A percentile compares a stretch with the other conserved stretches of the same genome.
Conservation (phyloP, 768 basidiomycete species). For the Gyrodon lividus region DNA sequence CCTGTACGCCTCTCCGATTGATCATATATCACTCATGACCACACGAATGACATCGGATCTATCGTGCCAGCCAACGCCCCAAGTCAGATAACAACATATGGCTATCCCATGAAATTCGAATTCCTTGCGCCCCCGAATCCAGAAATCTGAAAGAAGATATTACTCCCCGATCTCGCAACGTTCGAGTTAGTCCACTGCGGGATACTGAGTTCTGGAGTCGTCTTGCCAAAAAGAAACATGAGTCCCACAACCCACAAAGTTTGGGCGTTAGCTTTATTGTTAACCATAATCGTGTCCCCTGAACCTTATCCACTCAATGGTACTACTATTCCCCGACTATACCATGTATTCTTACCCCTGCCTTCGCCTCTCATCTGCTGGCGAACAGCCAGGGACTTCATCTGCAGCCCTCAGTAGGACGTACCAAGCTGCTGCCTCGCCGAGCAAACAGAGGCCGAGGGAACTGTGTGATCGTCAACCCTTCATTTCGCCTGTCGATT, state of each 20-base stretch:
- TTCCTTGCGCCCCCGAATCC: slow-evolving; percentile 27
- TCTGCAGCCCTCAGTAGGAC: background rate
- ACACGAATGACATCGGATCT: slow-evolving; percentile 25
- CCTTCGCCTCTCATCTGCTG: background rate
- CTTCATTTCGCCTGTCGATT: slow-evolving; percentile 11
- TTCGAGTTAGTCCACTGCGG: slow-evolving; percentile 5
- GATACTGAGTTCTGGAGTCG: slow-evolving; percentile 3
- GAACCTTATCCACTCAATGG: slow-evolving; percentile 22
- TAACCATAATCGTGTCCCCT: slow-evolving; percentile 6
- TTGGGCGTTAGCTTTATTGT: slow-evolving; percentile 20
- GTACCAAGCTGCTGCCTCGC: background rate
- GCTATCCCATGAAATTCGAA: slow-evolving; percentile 16
- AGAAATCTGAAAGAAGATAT: slow-evolving; percentile 31
- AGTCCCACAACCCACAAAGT: slow-evolving; percentile 11
- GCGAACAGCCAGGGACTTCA: background rate
- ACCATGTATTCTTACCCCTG: background rate
- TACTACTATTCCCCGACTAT: background rate
- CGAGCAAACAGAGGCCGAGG: background rate
- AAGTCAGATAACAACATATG: slow-evolving; percentile 6
- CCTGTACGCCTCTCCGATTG: slow-evolving; percentile 10
- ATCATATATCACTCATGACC: slow-evolving; percentile 17
- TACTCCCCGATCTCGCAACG: slow-evolving; percentile 19
- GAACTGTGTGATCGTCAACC: background rate
- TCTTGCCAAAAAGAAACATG: slow-evolving; percentile 14
- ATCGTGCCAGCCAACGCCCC: slow-evolving; percentile 3